A percentile compares a stretch with the other conserved stretches of the same genome.
These are phyloP conservation scores for Kwoniella newhampshirensis DNA, from an alignment of 768 basidiomycete genomes.

Conservation along the genomic window DNA sequence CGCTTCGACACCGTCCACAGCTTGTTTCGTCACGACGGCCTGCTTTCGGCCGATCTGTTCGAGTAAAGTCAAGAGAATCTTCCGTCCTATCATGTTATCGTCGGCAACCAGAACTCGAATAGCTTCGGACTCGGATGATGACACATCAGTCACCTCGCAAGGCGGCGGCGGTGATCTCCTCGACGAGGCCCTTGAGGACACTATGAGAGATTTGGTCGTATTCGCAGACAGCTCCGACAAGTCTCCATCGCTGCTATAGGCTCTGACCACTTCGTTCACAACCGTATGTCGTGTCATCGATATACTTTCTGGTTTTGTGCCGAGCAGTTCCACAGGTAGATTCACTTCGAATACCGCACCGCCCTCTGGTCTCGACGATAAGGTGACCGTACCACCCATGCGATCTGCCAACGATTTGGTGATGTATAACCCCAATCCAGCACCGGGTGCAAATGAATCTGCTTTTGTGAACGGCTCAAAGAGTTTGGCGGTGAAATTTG, in stretches of 20 bases:
- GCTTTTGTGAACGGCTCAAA: constrained; percentile 45
- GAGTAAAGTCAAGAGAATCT: constrained; percentile 27
- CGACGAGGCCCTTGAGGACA: too few relatives aligned
- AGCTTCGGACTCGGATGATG: background rate
- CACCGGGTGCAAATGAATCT: constrained; percentile 30
- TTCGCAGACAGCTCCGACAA: too few relatives aligned
- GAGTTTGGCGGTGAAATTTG: constrained; percentile 14
- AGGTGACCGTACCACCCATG: constrained; percentile 32
- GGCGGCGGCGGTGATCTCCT: too few relatives aligned
- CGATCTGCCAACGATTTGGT: constrained; percentile 28
- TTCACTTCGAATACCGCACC: constrained; percentile 33
- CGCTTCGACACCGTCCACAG: constrained; percentile 32
- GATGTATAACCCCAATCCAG: constrained; percentile 46
- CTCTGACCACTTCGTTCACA: too few relatives aligned
- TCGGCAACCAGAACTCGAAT: constrained; percentile 38
- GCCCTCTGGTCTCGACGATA: constrained; percentile 3
- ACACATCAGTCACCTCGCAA: too few relatives aligned
- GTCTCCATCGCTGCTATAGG: too few relatives aligned
- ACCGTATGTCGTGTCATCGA: too few relatives aligned
- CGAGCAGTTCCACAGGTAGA: constrained; percentile 17
- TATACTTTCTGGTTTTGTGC: background rate
- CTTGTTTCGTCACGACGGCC: constrained; percentile 17
- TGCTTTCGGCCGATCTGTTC: constrained; percentile 12
- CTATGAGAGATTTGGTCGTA: too few relatives aligned
- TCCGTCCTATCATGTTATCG: constrained; percentile 36